A percentile compares a stretch with the other conserved stretches of the same genome.
Conservation (phyloP, 108 stramenopile genomes). For the Schizochytrium sp. region DNA sequence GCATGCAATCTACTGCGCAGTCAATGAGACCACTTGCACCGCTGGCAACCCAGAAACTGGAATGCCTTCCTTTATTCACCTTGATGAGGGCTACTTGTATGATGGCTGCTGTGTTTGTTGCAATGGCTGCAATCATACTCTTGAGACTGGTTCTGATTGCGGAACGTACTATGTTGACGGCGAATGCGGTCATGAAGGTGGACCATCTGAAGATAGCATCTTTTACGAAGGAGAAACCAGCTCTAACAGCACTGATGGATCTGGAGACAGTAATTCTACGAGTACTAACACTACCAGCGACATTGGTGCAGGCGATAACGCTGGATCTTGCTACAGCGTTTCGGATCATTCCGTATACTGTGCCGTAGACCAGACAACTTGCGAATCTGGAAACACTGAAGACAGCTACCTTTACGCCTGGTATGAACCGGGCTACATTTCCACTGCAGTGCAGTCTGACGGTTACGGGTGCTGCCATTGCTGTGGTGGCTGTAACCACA, state of each 20-base stretch:
- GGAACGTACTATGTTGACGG: conserved; percentile 48
- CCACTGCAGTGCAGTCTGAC: not conserved
- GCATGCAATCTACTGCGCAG: conserved; percentile 7
- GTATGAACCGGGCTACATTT: conserved; percentile 45
- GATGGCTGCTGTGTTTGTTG: conserved; percentile 62
- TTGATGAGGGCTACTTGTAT: not conserved
- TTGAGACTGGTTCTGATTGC: conserved; percentile 62
- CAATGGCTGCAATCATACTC: conserved; percentile 60
- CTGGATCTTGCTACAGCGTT: conserved; percentile 24
- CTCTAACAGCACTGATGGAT: too few relatives aligned
- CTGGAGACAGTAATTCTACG: too few relatives aligned
- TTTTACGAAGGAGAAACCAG: not conserved
- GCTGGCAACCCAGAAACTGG: not conserved
- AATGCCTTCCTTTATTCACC: not conserved
- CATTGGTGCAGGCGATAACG: conserved; percentile 32
- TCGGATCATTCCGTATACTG: not conserved
- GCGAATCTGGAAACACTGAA: not conserved
- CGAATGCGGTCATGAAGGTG: conserved; percentile 56
- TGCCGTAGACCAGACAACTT: not conserved
- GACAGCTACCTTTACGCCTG: not conserved
- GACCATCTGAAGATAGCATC: not conserved
- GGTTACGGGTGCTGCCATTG: conserved; percentile 62
- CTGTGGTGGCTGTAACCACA: conserved; percentile 60
- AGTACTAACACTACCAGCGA: not conserved
- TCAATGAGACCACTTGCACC: not conserved